These are phyloP conservation scores for Brassica cretica DNA, from an alignment of 345 rosid species.

Conservation along the genomic window DNA sequence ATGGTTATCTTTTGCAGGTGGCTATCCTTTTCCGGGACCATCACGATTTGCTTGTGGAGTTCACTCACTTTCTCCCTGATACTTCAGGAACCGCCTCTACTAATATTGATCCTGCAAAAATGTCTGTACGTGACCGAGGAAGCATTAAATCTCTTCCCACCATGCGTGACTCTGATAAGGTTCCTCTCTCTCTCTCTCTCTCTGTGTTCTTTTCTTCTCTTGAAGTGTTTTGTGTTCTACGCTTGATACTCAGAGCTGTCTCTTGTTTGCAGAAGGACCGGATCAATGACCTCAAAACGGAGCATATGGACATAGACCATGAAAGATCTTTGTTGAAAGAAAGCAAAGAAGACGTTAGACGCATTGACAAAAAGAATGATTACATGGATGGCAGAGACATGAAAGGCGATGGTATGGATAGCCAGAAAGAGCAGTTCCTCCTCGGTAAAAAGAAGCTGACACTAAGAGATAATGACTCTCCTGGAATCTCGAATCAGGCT, in stretches of 20 bases:
- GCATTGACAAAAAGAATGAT: conserved; percentile 67
- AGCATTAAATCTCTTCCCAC: conserved; percentile 56
- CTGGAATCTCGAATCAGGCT: conserved; percentile 59
- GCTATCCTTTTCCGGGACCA: conserved; percentile 84
- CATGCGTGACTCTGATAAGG: conserved; percentile 69
- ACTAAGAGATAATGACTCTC: conserved; percentile 46
- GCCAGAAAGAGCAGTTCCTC: conserved; percentile 59
- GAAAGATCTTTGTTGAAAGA: conserved; percentile 53
- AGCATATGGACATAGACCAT: conserved; percentile 60
- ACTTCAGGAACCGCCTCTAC: conserved; percentile 59
- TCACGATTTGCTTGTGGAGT: conserved; percentile 81
- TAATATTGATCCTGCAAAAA: conserved; percentile 55
- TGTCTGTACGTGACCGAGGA: conserved; percentile 62
- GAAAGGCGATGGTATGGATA: conserved; percentile 58
- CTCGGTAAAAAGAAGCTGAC: conserved; percentile 51
- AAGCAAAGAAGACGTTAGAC: conserved; percentile 71
- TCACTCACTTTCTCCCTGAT: conserved; percentile 93
- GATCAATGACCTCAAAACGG: conserved; percentile 55
- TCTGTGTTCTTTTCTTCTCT: background rate
- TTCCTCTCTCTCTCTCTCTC: conserved; percentile 29
- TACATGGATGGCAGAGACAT: conserved; percentile 70
- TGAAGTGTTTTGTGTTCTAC: background rate
- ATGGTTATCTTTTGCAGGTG: conserved; percentile 53
- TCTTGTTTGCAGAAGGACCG: conserved; percentile 69
- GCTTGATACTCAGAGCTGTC: conserved; percentile 33